These are phyloP conservation scores for Panaeolus papilionaceus DNA, from an alignment of 768 basidiomycete species.

Conservation along the genomic window DNA sequence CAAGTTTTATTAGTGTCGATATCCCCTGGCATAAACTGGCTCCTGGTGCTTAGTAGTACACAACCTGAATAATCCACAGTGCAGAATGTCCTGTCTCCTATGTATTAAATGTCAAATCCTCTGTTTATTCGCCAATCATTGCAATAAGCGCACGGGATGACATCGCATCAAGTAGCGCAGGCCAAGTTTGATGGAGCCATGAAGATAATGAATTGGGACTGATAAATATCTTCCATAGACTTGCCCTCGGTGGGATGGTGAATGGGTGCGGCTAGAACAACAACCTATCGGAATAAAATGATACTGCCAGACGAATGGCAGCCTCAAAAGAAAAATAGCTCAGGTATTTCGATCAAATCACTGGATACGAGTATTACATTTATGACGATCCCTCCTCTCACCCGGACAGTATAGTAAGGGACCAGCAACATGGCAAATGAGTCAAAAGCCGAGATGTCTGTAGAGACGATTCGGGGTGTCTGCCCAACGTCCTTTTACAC, in stretches of 20 bases:
- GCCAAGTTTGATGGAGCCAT: neutral
- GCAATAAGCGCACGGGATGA: neutral
- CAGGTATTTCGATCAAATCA: neutral
- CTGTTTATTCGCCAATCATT: neutral
- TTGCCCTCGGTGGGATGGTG: no score
- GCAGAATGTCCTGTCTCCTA: no score
- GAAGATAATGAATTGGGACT: neutral
- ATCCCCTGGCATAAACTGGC: no score
- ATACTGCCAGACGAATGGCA: neutral
- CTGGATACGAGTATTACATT: no score
- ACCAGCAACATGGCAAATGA: neutral
- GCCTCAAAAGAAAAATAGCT: no score
- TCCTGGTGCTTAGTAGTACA: no score
- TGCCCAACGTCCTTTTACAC: neutral
- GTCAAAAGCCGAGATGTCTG: neutral
- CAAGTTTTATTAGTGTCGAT: no score
- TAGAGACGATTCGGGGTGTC: neutral
- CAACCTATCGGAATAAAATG: no score
- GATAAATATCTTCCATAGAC: no score
- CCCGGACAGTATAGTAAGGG: neutral
- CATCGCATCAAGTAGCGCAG: neutral
- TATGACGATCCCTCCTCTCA: neutral
- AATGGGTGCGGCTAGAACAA: no score
- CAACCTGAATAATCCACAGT: no score
- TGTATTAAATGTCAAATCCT: neutral